These are phyloP conservation scores for Ogataea methanolica DNA, from an alignment of 805 yeast species.

Conservation along the genomic window DNA sequence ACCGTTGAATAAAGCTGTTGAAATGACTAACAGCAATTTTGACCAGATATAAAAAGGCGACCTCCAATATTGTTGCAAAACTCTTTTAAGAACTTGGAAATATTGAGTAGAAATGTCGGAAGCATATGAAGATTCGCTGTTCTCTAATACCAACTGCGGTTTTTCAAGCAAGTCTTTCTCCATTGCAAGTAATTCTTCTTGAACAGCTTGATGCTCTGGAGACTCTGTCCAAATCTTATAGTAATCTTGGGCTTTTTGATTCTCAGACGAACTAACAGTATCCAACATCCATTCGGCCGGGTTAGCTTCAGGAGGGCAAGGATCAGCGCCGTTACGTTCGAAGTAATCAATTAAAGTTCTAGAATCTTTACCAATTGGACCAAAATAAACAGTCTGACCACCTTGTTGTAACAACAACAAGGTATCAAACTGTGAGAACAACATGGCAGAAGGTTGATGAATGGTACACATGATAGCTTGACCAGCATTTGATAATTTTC, in stretches of 20 bases:
- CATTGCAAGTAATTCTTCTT: constrained; percentile 53
- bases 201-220: constrained; percentile 49
- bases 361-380: constrained; percentile 56
- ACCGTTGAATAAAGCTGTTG: constrained; percentile 58
- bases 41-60: constrained; percentile 53
- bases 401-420: constrained; percentile 60
- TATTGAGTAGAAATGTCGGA: constrained; percentile 37
- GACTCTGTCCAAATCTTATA: constrained; percentile 71
- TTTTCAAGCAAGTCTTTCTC: constrained; percentile 44
- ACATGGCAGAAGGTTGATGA: constrained; percentile 77
- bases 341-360: constrained; percentile 54
- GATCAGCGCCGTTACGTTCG: constrained; percentile 56
- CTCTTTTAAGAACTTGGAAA: constrained; percentile 40
- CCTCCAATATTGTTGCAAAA: constrained; percentile 57
- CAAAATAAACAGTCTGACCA: constrained; percentile 69
- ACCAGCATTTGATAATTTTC: constrained; percentile 42
- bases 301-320: constrained; percentile 62
- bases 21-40: constrained; percentile 45
- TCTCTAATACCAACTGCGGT: constrained; percentile 30
- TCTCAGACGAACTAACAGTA: constrained; percentile 72
- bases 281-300: constrained; percentile 92
- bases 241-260: constrained; percentile 62
- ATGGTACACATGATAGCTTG: constrained; percentile 61
- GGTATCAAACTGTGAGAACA: constrained; percentile 70
- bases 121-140: constrained; percentile 37